These are phyloP conservation scores for Mollisia scopiformis DNA, from an alignment of 2,329 filamentous ascomycete genomes.

Conservation along the genomic window DNA sequence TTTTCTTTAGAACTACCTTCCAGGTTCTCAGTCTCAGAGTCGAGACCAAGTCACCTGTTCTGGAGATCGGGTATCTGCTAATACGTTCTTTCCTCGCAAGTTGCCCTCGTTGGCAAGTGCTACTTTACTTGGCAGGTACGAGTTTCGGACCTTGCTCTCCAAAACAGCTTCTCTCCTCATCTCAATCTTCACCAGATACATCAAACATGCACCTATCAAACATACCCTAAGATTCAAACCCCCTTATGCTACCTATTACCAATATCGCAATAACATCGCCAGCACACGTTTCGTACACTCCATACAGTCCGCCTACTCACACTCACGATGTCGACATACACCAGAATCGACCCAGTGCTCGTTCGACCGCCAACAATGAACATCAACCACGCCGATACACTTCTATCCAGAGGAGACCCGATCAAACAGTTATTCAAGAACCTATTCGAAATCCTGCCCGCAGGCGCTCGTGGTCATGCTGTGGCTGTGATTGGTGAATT, in stretches of 20 bases:
- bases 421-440: conserved; percentile 22
- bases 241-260: not conserved
- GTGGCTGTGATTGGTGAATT: conserved; percentile 53
- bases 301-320: not conserved
- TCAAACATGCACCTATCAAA: not conserved
- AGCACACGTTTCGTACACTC: not conserved
- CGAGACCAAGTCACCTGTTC: too few relatives aligned
- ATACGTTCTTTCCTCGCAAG: too few relatives aligned
- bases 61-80: too few relatives aligned
- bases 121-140: not conserved
- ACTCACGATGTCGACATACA: not conserved
- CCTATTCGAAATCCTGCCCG: conserved; percentile 22
- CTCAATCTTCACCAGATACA: not conserved
- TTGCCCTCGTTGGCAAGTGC: not conserved
- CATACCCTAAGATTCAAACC: too few relatives aligned
- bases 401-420: conserved; percentile 22
- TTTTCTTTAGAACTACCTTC: too few relatives aligned
- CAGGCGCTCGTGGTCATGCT: conserved; percentile 43
- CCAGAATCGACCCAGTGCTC: not conserved
- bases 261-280: not conserved
- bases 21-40: too few relatives aligned
- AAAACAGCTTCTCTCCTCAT: not conserved
- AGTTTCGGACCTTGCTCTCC: not conserved
- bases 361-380: conserved; percentile 21
- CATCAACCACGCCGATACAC: conserved; percentile 19